These are phyloP conservation scores for Diplodia scrobiculata DNA, from an alignment of 2,329 filamentous ascomycete genomes.

Conservation along the genomic window DNA sequence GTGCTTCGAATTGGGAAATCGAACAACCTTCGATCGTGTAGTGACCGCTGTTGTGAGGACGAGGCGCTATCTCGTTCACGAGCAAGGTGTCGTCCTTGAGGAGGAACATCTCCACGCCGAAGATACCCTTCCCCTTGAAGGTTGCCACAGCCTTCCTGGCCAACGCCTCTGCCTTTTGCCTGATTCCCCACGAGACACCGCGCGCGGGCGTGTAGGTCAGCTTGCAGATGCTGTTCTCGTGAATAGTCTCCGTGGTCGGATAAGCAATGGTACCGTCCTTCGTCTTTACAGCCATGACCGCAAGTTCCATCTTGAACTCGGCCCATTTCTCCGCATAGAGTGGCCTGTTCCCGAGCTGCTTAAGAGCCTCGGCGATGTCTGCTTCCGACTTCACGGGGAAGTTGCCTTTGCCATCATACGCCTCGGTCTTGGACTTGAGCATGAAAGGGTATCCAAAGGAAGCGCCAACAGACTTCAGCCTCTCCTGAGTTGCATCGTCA, in stretches of 20 bases:
- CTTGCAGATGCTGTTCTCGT: constrained; percentile 94
- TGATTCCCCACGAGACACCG: constrained; percentile 62
- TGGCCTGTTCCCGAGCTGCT: constrained; percentile 65
- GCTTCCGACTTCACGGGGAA: constrained; percentile 62
- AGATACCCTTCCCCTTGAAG: constrained; percentile 87
- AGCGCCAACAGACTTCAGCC: constrained; percentile 64
- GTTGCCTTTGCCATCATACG: constrained; percentile 87
- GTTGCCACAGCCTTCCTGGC: constrained; percentile 76
- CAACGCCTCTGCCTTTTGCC: constrained; percentile 69
- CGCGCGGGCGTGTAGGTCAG: constrained; percentile 85
- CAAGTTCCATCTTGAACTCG: constrained; percentile 80
- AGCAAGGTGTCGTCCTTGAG: constrained; percentile 67
- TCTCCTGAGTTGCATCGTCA: constrained; percentile 59
- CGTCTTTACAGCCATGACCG: constrained; percentile 92
- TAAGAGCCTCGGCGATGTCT: constrained; percentile 67
- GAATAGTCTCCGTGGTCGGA: constrained; percentile 89
- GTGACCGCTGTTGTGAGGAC: constrained; percentile 89
- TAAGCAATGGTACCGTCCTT: constrained; percentile 75
- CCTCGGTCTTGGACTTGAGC: constrained; percentile 87
- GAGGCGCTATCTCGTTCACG: constrained; percentile 83
- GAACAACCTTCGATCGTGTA: constrained; percentile 91
- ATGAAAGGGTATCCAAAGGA: constrained; percentile 81
- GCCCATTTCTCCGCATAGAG: constrained; percentile 91
- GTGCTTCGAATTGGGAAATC: constrained; percentile 88
- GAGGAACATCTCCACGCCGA: constrained; percentile 95